These are phyloP conservation scores for Sporobolus alterniflorus DNA, from an alignment of 202 grass and related monocot species.

Conservation along the genomic window DNA sequence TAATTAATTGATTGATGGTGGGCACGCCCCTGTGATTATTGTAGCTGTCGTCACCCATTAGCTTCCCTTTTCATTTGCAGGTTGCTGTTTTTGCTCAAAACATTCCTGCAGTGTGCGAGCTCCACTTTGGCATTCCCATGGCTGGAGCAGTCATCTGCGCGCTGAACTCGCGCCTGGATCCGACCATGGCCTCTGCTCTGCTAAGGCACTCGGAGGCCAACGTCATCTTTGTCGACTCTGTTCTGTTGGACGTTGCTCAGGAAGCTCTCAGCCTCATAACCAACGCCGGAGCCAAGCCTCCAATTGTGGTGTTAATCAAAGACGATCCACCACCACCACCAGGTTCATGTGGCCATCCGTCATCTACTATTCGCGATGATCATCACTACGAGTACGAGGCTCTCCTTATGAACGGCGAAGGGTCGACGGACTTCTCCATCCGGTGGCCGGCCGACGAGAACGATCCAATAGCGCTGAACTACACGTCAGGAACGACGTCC, in stretches of 20 bases:
- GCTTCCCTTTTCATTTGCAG: background rate
- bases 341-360: background rate
- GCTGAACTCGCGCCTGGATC: background rate
- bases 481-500: conserved; percentile 77
- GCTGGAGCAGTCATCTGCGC: background rate
- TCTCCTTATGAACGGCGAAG: background rate
- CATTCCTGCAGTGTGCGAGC: background rate
- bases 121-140: background rate
- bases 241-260: background rate
- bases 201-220: background rate
- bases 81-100: background rate
- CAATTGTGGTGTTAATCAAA: background rate
- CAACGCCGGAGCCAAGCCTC: background rate
- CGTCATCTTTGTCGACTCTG: background rate
- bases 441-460: conserved; percentile 57
- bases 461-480: conserved; percentile 59
- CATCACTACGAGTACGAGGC: background rate
- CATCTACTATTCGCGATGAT: background rate
- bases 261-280: background rate
- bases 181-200: background rate
- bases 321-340: background rate
- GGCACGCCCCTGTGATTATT: no score
- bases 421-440: conserved; percentile 24
- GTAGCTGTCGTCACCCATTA: no score
- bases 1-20: no score